Evolutionary conservation across 2,329 filamentous ascomycete genomes (phyloP), one percentile per base, ranked within the genome.

Genomic region (Microsporum audouinii): DNA sequence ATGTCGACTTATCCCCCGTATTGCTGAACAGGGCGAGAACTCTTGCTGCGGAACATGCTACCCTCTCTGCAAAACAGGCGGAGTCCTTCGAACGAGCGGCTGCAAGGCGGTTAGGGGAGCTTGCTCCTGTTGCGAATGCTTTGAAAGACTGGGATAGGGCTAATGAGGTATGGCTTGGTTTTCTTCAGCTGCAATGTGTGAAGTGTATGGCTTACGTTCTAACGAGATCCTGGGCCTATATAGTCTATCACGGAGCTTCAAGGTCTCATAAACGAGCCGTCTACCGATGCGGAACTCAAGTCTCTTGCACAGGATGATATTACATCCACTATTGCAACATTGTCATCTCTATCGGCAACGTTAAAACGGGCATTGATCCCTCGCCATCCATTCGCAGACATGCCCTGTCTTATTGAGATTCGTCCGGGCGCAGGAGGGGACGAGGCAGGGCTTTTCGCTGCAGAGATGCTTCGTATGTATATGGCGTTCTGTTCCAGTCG

Each of bases 401-500:
- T 97, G 67, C 90, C 91, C 59, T 97, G 92, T 73, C 81, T 99
- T 65, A 76, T 99, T 47, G 94, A 99, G 75, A 88, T 99, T 63
- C 84, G 91, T 0, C 94, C 94, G 0, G 94, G 94, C 0, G 91
- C 91, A 0, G 94, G 94, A 41, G 94, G 94, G 1, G 85, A 90
- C 61, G 94, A 99, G 75, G 91, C 92, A 1, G 86, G 89, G 0
- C 85, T 96, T 64, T 99, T 99, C 68, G 90, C 91, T 10, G 88
- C 88, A 60, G 85, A 94, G 59, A 75, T 99, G 5, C 84, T 96
- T 67, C 84, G 86, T 66, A 97, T 99, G 94, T 99, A 99, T 76
- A 83, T 84, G 65, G 78, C 79, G 0, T 91, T 91, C 69, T 96
- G 91, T 74, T 77, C 82, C 57, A 83, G 85, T 4, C 81, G 81